Evolutionary conservation across 2,329 filamentous ascomycete species (phyloP).

Genomic region (Xylaria sp.): DNA sequence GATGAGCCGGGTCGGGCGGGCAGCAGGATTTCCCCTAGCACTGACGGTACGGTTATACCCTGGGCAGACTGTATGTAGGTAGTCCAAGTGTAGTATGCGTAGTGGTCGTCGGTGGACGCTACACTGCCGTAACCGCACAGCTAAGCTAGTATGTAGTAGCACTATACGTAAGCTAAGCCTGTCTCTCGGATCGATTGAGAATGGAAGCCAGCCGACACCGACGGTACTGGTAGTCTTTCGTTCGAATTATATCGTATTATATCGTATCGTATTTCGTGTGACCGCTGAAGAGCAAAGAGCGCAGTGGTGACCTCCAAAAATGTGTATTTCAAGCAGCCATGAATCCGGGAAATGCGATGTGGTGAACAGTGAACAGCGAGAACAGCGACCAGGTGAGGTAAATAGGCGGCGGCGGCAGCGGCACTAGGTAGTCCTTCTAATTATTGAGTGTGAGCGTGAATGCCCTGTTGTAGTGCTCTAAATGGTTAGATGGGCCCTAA

Average conservation of each 20-base stretch:
- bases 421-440: conserved; percentile 3
- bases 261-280: no score
- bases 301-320: no score
- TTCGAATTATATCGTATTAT: no score
- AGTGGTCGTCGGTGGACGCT: neutral
- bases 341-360: no score
- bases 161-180: neutral
- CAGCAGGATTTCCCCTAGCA: conserved; percentile 17
- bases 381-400: neutral
- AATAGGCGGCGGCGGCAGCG: neutral
- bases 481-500: conserved; percentile 33
- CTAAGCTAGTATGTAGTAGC: neutral
- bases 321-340: neutral
- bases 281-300: no score
- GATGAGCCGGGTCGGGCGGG: conserved; percentile 19
- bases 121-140: neutral
- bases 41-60: neutral
- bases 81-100: no score
- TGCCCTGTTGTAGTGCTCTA: conserved; percentile 16
- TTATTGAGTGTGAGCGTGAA: neutral
- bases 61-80: neutral
- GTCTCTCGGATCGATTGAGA: neutral
- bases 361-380: neutral
- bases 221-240: no score
- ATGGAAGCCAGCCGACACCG: neutral